phyloP scores from a whole-genome alignment of 177 flowering plant genomes.

The Tripterygium wilfordii region DNA sequence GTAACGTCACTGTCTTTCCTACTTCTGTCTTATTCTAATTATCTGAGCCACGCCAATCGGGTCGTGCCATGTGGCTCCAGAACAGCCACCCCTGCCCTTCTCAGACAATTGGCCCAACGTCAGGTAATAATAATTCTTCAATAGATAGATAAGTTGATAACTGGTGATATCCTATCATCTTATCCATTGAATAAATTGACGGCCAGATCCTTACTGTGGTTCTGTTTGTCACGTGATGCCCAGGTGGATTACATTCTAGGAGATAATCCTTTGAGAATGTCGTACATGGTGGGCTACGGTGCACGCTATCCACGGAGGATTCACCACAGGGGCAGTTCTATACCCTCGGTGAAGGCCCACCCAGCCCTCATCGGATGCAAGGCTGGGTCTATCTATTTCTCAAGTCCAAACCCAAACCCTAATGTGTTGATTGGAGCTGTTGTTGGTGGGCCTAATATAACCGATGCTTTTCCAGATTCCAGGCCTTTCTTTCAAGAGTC shows the following conservation, averaged over 20 bases:
- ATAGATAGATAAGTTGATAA: no score
- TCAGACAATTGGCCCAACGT: slow-evolving; percentile 63
- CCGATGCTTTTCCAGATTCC: slow-evolving; percentile 84
- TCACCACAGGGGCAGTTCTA: slow-evolving; percentile 86
- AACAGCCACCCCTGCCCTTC: slow-evolving; percentile 58
- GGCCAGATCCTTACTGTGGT: no score
- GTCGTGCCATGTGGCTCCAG: slow-evolving; percentile 69
- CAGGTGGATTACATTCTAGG: slow-evolving; percentile 99
- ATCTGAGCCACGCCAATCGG: slow-evolving; percentile 85
- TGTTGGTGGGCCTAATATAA: slow-evolving; percentile 88
- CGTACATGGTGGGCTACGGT: slow-evolving; percentile 98
- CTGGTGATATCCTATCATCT: no score
- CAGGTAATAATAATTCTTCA: no score
- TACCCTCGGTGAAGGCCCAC: slow-evolving; percentile 68
- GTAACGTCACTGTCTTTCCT: slow-evolving; percentile 90
- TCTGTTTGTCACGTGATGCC: not conserved
- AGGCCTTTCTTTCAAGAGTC: slow-evolving; percentile 80
- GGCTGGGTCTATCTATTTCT: slow-evolving; percentile 60
- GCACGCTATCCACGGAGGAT: slow-evolving; percentile 66
- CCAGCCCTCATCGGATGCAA: slow-evolving; percentile 76
- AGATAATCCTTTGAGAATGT: slow-evolving; percentile 82
- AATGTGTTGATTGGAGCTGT: slow-evolving; percentile 82
- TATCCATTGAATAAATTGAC: no score
- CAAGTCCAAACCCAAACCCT: slow-evolving; percentile 78
- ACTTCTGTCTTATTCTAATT: slow-evolving; percentile 81